Conservation (phyloP, 2,329 filamentous ascomycete genomes). For the Sporothrix mexicana region DNA sequence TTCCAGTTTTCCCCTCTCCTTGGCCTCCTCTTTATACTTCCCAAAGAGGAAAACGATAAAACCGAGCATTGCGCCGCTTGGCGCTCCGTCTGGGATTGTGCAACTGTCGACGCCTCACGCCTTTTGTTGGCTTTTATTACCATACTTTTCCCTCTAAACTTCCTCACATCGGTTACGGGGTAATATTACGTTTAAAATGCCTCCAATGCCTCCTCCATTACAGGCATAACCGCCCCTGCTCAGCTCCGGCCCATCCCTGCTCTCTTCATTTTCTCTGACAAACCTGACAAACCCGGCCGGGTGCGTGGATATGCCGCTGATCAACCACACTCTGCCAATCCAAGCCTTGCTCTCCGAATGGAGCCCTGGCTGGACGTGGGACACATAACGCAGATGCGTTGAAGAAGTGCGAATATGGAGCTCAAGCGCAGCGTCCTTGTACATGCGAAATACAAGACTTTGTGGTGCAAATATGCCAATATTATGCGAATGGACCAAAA, state of each 20-base stretch:
- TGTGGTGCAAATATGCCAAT: background rate
- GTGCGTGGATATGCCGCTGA: conserved; percentile 15
- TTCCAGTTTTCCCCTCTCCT: conserved; percentile 13
- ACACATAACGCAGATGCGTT: background rate
- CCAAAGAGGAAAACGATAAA: conserved; percentile 29
- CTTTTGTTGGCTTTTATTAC: background rate
- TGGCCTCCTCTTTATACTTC: conserved; percentile 2
- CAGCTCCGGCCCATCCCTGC: conserved; percentile 20
- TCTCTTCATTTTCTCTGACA: conserved; percentile 13
- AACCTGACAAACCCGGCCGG: background rate
- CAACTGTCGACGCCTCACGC: background rate
- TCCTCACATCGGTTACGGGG: background rate
- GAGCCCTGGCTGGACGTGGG: background rate
- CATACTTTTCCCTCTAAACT: background rate
- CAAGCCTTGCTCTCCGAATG: conserved; percentile 2
- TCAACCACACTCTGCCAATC: conserved; percentile 13
- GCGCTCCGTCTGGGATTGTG: conserved; percentile 6
- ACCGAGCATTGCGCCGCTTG: conserved; percentile 20
- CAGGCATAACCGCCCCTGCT: background rate
- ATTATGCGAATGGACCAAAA: conserved; percentile 12
- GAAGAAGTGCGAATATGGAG: background rate
- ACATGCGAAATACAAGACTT: background rate
- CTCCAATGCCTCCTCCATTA: background rate
- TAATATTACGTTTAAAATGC: conserved; percentile 1
- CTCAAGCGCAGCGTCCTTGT: background rate